These are phyloP conservation scores for Neurospora sp. DNA, from an alignment of 495 filamentous ascomycete genomes.

Conservation along the genomic window DNA sequence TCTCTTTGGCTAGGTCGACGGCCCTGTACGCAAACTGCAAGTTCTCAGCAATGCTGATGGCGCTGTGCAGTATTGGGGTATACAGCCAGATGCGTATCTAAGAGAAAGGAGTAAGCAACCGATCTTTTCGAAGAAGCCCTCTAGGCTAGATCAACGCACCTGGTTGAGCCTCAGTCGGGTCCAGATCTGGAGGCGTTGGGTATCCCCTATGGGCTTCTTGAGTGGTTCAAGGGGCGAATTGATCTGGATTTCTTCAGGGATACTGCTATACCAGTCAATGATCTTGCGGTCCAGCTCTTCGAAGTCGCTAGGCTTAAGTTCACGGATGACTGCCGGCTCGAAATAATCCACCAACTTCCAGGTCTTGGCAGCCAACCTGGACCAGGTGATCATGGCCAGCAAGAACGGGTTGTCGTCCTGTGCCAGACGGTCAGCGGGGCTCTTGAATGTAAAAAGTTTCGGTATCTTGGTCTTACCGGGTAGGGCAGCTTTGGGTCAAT, in stretches of 20 bases:
- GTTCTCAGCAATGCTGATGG: constrained; percentile 65
- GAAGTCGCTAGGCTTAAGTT: constrained; percentile 52
- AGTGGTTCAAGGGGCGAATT: constrained; percentile 9
- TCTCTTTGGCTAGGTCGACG: constrained; percentile 71
- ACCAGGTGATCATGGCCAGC: constrained; percentile 68
- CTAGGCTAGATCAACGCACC: constrained; percentile 5
- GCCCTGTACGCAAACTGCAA: constrained; percentile 56
- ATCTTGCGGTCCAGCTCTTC: constrained; percentile 68
- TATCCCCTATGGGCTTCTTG: constrained; percentile 23
- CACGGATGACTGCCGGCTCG: constrained; percentile 38
- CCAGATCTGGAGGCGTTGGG: constrained; percentile 50
- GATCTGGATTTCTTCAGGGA: constrained; percentile 29
- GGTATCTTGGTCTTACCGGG: constrained; percentile 45
- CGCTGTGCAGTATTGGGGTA: constrained; percentile 68
- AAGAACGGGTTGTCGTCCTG: constrained; percentile 65
- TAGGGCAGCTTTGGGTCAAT: constrained; percentile 69
- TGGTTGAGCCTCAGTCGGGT: constrained; percentile 65
- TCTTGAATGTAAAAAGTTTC: not conserved
- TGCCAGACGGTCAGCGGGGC: constrained; percentile 1
- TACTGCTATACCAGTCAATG: constrained; percentile 58
- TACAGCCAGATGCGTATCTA: constrained; percentile 69
- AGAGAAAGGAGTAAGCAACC: not conserved
- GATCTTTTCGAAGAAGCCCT: not conserved
- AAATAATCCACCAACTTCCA: constrained; percentile 59
- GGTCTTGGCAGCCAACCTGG: constrained; percentile 65